These are phyloP conservation scores for Crithidia brevicula DNA, from an alignment of 208 protist genomes.

Conservation along the genomic window DNA sequence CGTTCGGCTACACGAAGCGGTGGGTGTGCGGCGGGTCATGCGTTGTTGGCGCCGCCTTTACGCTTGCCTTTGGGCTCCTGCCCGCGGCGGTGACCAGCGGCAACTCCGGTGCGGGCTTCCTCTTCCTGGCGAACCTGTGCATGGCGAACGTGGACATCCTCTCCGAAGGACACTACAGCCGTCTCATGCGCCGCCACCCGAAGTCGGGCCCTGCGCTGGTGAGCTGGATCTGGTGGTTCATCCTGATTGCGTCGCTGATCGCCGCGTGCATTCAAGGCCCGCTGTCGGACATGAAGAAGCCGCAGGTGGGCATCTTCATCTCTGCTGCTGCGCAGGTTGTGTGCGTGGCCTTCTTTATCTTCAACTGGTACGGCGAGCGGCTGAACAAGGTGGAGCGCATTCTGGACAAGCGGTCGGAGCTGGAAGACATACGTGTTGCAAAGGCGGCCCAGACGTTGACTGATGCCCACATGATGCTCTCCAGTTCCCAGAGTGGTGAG, in stretches of 20 bases:
- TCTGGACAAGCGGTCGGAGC: background rate
- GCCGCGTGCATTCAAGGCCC: constrained; percentile 52
- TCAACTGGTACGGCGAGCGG: constrained; percentile 67
- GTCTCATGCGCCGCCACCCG: constrained; percentile 48
- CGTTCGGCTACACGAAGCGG: constrained; percentile 69
- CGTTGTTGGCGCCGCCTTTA: constrained; percentile 37
- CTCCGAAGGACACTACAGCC: constrained; percentile 71
- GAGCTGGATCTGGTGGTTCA: constrained; percentile 69
- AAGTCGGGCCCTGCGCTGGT: constrained; percentile 47
- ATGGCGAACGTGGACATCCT: constrained; percentile 75
- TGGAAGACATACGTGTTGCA: background rate
- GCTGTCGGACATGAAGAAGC: constrained; percentile 40
- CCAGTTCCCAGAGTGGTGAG: background rate
- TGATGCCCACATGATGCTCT: background rate
- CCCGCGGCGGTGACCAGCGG: constrained; percentile 33
- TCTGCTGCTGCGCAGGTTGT: constrained; percentile 53
- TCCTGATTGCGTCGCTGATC: constrained; percentile 51
- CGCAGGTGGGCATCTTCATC: constrained; percentile 45
- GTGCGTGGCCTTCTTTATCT: constrained; percentile 46
- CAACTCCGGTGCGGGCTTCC: constrained; percentile 33
- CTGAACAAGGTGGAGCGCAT: constrained; percentile 48
- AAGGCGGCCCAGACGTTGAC: too few species aligned
- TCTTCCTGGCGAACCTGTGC: constrained; percentile 50
- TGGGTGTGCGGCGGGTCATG: constrained; percentile 55
- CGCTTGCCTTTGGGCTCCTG: constrained; percentile 41